These are phyloP conservation scores for Fraxinus nigra DNA, from an alignment of 305 asterid genomes.

Conservation along the genomic window DNA sequence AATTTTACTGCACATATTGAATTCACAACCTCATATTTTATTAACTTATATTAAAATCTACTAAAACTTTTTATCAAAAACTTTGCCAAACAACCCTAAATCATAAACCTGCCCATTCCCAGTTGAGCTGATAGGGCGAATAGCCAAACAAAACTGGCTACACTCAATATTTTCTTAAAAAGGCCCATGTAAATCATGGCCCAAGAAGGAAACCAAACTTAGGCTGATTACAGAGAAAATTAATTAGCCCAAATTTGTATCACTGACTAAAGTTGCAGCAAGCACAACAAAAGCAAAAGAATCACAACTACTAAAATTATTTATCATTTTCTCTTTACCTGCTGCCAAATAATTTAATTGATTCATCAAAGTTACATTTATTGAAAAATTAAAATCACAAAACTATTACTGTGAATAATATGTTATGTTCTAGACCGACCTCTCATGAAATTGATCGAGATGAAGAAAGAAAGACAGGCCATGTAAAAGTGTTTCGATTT, in stretches of 20 bases:
- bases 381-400: not conserved
- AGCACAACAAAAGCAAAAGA: not conserved
- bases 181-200: not conserved
- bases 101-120: not conserved
- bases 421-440: not conserved
- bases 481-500: not conserved
- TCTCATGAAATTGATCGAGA: not conserved
- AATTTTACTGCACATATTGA: not conserved
- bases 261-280: not conserved
- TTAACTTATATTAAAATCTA: not conserved
- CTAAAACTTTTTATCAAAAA: not conserved
- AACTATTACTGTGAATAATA: not conserved
- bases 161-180: not conserved
- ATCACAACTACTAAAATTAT: not conserved
- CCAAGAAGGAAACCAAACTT: not conserved
- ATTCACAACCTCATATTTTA: not conserved
- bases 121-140: not conserved
- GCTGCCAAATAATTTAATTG: not conserved
- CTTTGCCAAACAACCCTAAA: not conserved
- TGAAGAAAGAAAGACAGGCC: not conserved
- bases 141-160: not conserved
- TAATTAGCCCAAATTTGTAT: not conserved
- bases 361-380: not conserved
- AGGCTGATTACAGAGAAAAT: not conserved
- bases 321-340: not conserved